A percentile compares a stretch with the other conserved stretches of the same genome.
Conservation (phyloP, 2,329 filamentous ascomycete species). For the Talaromyces sp. region DNA sequence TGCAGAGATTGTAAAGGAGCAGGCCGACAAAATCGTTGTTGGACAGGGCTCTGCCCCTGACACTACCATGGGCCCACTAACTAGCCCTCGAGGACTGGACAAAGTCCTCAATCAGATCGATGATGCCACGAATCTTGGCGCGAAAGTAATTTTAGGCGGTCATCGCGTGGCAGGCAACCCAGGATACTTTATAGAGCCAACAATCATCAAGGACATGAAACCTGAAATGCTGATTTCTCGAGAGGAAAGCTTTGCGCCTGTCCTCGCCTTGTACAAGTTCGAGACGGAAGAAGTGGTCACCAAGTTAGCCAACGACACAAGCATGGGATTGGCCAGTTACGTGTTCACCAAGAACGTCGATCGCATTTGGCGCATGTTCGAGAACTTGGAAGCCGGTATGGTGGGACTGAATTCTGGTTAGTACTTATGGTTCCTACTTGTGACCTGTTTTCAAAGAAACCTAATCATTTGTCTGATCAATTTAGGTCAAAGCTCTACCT, state of each 20-base stretch:
- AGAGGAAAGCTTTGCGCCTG: slow-evolving; percentile 63
- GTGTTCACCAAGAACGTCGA: slow-evolving; percentile 65
- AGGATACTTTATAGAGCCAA: slow-evolving; percentile 67
- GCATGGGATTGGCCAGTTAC: slow-evolving; percentile 63
- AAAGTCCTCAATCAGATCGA: slow-evolving; percentile 57
- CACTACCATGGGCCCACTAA: slow-evolving; percentile 58
- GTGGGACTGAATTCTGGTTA: slow-evolving; percentile 60
- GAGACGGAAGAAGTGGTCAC: slow-evolving; percentile 62
- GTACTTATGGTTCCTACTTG: background rate
- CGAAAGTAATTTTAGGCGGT: slow-evolving; percentile 59
- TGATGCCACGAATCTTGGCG: slow-evolving; percentile 60
- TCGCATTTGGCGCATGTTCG: slow-evolving; percentile 59
- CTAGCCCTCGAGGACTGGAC: slow-evolving; percentile 51
- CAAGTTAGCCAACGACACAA: slow-evolving; percentile 55
- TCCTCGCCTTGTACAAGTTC: slow-evolving; percentile 60
- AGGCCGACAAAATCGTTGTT: slow-evolving; percentile 50
- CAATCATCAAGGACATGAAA: slow-evolving; percentile 57
- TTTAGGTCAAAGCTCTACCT: slow-evolving; percentile 57
- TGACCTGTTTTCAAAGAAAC: background rate
- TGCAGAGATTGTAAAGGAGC: slow-evolving; percentile 49
- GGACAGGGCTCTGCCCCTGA: slow-evolving; percentile 53
- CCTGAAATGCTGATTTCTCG: slow-evolving; percentile 53
- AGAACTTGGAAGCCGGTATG: slow-evolving; percentile 66
- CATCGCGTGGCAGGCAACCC: slow-evolving; percentile 44
- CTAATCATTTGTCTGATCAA: slow-evolving; percentile 13